Conservation (phyloP, 306 rosid genomes). For the Sicyos edulis region DNA sequence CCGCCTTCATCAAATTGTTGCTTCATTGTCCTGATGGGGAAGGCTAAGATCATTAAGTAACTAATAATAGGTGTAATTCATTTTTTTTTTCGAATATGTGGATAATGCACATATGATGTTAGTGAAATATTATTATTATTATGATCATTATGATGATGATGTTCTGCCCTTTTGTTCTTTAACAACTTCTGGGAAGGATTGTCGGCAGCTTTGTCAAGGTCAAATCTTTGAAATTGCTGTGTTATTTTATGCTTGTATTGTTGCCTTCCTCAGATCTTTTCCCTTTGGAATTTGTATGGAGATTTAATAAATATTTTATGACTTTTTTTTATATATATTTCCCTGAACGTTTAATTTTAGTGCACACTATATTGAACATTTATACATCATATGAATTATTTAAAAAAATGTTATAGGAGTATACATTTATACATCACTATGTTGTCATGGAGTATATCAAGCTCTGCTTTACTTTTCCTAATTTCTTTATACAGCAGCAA, state of each 20-base stretch:
- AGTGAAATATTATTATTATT: background rate
- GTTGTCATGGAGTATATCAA: too few species aligned
- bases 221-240: conserved; percentile 8
- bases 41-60: conserved; percentile 20
- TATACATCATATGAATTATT: too few species aligned
- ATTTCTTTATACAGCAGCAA: too few species aligned
- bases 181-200: background rate
- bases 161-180: background rate
- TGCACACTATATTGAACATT: too few species aligned
- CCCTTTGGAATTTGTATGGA: background rate
- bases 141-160: background rate
- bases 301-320: conserved; percentile 2
- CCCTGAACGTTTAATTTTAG: too few species aligned
- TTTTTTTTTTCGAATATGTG: conserved; percentile 11
- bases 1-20: conserved; percentile 47
- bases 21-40: conserved; percentile 28
- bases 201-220: background rate
- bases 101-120: conserved; percentile 31
- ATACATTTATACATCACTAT: too few species aligned
- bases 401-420: too few species aligned
- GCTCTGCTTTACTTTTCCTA: too few species aligned
- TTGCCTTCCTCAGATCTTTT: background rate
- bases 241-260: background rate
- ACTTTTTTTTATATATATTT: background rate
- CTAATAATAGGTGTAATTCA: conserved; percentile 9